Percentiles rank a stretch among this genome's conserved stretches.
Conservation (phyloP, 495 filamentous ascomycete species). For the Annulohypoxylon moriforme region DNA sequence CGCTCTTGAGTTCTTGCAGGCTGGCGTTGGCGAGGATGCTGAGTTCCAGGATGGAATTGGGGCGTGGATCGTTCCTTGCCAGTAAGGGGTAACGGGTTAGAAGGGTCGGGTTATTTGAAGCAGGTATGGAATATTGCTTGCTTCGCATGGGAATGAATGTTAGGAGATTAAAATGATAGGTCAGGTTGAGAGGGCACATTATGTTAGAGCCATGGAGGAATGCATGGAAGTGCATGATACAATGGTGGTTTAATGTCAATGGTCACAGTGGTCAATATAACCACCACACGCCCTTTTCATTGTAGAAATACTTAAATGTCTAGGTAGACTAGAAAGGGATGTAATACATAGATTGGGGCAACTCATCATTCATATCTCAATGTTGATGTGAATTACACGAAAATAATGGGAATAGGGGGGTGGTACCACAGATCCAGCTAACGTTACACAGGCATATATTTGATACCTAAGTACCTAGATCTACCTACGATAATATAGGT, state of each 20-base stretch:
- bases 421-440: too few species aligned
- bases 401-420: too few species aligned
- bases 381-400: too few species aligned
- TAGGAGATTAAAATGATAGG: not conserved
- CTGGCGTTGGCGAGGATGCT: conserved; percentile 39
- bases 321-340: not conserved
- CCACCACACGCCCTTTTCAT: not conserved
- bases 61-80: conserved; percentile 45
- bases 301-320: not conserved
- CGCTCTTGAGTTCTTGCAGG: conserved; percentile 43
- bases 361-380: too few species aligned
- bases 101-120: not conserved
- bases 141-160: conserved; percentile 12
- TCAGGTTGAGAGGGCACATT: conserved; percentile 3
- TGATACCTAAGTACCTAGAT: too few species aligned
- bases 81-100: conserved; percentile 11
- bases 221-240: not conserved
- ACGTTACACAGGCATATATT: too few species aligned
- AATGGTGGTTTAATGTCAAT: not conserved
- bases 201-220: not conserved
- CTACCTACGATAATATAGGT: too few species aligned
- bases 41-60: conserved; percentile 46
- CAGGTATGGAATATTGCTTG: not conserved
- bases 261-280: not conserved
- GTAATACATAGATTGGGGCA: not conserved